Evolutionary conservation across 2,329 filamentous ascomycete genomes (phyloP).

Genomic region (Microcyclospora tardicrescens): DNA sequence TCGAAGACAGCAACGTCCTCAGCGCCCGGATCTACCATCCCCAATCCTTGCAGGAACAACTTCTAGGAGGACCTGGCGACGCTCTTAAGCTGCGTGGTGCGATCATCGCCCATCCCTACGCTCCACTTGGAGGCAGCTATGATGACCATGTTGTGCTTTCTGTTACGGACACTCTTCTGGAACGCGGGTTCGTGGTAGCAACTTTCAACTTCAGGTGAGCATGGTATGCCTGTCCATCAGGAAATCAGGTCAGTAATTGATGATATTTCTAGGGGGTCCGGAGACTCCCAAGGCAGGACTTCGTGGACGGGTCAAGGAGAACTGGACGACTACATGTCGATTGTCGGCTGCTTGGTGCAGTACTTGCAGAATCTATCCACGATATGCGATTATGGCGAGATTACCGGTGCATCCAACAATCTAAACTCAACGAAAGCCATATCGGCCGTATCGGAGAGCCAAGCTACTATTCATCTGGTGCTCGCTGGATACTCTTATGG

Average conservation of each 20-base stretch:
- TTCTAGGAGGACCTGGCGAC: neutral
- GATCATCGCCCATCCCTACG: slow-evolving; percentile 82
- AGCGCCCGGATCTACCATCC: slow-evolving; percentile 71
- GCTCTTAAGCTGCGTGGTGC: slow-evolving; percentile 30
- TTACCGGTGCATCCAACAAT: neutral
- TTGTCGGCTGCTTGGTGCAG: slow-evolving; percentile 65
- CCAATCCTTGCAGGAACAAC: neutral
- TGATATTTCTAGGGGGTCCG: slow-evolving; percentile 51
- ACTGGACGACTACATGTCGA: slow-evolving; percentile 65
- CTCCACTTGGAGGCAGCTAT: slow-evolving; percentile 69
- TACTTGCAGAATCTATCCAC: slow-evolving; percentile 51
- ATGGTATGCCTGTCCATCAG: neutral
- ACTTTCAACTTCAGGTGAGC: slow-evolving; percentile 85
- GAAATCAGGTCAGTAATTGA: slow-evolving; percentile 6
- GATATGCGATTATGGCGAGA: neutral
- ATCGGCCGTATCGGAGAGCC: neutral
- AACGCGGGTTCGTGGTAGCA: slow-evolving; percentile 58
- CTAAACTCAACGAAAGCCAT: neutral
- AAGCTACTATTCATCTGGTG: slow-evolving; percentile 29
- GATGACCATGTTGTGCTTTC: slow-evolving; percentile 70
- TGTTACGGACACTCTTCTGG: slow-evolving; percentile 50
- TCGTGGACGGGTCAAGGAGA: slow-evolving; percentile 82
- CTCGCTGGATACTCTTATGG: slow-evolving; percentile 86
- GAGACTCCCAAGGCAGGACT: slow-evolving; percentile 59
- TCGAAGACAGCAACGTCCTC: slow-evolving; percentile 63